These are phyloP conservation scores for Caloboletus firmus DNA, from an alignment of 1,284 basidiomycete species.

Conservation along the genomic window DNA sequence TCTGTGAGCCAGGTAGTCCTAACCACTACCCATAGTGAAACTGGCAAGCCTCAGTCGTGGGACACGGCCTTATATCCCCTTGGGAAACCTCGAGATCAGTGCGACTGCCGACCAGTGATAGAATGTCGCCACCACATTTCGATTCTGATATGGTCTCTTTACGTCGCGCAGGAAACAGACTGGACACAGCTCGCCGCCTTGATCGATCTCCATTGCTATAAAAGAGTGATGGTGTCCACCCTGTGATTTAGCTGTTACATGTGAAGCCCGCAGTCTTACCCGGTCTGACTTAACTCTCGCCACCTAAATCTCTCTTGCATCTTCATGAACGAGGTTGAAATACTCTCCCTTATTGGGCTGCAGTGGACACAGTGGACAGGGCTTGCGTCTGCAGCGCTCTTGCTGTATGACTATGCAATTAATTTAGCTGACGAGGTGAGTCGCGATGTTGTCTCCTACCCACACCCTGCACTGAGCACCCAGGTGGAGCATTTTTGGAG, in stretches of 20 bases:
- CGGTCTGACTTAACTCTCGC: neutral
- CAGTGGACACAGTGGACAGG: neutral
- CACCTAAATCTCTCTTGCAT: neutral
- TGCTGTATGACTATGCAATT: slow-evolving; percentile 26
- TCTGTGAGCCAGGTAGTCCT: too few relatives aligned
- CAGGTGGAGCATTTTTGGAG: slow-evolving; percentile 18
- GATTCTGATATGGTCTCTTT: neutral
- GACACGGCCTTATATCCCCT: neutral
- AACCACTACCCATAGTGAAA: too few relatives aligned
- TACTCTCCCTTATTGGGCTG: neutral
- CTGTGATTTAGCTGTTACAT: slow-evolving; percentile 3
- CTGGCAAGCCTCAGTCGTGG: neutral
- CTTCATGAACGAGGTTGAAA: neutral
- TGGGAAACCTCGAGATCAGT: neutral
- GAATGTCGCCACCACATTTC: neutral
- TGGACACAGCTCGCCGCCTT: neutral
- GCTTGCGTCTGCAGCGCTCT: slow-evolving; percentile 13
- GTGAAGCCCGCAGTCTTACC: neutral
- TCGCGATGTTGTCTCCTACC: neutral
- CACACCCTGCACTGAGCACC: neutral
- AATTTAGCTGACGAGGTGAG: slow-evolving; percentile 18
- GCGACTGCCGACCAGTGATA: neutral
- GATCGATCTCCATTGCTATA: slow-evolving; percentile 3
- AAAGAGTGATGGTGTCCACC: neutral
- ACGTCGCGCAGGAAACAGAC: neutral